A percentile compares a stretch with the other conserved stretches of the same genome.
These are phyloP conservation scores for Picochlorum sp. DNA, from an alignment of 139 green algal genomes.

Conservation along the genomic window DNA sequence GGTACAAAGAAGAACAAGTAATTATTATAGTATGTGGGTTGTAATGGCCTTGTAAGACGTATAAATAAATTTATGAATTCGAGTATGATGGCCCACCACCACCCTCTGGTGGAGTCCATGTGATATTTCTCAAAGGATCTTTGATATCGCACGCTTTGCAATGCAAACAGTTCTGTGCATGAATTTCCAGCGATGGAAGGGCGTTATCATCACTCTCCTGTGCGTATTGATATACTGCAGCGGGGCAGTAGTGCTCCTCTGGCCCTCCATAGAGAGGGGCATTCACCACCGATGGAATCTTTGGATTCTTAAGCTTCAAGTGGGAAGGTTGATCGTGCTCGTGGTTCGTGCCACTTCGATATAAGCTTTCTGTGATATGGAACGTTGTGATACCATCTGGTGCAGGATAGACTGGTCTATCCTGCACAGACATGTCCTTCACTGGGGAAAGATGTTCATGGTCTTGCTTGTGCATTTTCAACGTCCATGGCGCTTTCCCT, in stretches of 20 bases:
- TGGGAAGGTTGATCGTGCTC: constrained; percentile 89
- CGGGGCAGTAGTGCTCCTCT: constrained; percentile 72
- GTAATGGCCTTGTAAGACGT: not conserved
- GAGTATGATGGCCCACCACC: constrained; percentile 82
- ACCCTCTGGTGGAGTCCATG: constrained; percentile 85
- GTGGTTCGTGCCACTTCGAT: constrained; percentile 80
- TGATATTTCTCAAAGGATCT: constrained; percentile 84
- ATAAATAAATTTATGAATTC: constrained; percentile 35
- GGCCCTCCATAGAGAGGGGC: constrained; percentile 60
- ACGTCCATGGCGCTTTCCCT: constrained; percentile 78
- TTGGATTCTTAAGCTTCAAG: constrained; percentile 59
- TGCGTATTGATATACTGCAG: constrained; percentile 87
- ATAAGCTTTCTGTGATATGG: constrained; percentile 75
- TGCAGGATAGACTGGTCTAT: constrained; percentile 60
- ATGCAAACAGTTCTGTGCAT: constrained; percentile 96
- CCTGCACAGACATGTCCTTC: constrained; percentile 19
- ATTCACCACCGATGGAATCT: constrained; percentile 64
- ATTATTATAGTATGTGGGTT: constrained; percentile 13
- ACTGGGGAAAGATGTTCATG: constrained; percentile 46
- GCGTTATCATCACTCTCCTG: not conserved
- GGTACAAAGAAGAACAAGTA: constrained; percentile 82
- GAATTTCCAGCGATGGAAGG: constrained; percentile 62
- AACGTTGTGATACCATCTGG: constrained; percentile 83
- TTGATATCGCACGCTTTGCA: constrained; percentile 96
- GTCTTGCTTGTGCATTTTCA: constrained; percentile 45